These are phyloP conservation scores for Quercus wislizeni DNA, from an alignment of 306 rosid species.

Conservation along the genomic window DNA sequence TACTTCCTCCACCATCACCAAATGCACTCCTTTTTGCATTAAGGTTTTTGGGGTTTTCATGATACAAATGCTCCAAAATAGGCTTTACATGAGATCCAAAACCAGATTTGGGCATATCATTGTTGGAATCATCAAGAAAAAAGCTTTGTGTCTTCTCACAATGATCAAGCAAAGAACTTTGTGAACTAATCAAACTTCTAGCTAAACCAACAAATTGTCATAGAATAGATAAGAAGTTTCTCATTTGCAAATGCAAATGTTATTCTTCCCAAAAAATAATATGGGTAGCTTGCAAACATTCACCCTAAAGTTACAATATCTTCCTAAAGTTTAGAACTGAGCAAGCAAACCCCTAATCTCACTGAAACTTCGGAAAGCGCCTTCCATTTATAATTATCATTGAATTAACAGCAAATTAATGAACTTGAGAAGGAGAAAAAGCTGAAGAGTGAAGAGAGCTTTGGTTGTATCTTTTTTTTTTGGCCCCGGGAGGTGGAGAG, in stretches of 20 bases:
- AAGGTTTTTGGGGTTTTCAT: conserved; percentile 26
- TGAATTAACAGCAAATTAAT: too few relatives aligned
- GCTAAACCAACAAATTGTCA: conserved; percentile 27
- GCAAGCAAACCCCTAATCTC: too few relatives aligned
- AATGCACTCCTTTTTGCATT: conserved; percentile 27
- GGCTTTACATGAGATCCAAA: conserved; percentile 30
- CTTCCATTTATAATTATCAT: too few relatives aligned
- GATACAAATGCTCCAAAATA: conserved; percentile 24
- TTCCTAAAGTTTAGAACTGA: background rate
- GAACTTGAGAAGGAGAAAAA: too few relatives aligned
- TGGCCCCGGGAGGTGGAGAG: too few relatives aligned
- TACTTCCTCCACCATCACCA: conserved; percentile 9
- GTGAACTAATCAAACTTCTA: conserved; percentile 23
- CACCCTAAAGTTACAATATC: too few relatives aligned
- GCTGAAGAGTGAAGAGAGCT: background rate
- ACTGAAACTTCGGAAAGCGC: too few relatives aligned
- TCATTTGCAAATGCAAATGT: conserved; percentile 3
- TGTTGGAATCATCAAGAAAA: conserved; percentile 9
- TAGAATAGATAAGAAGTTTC: background rate
- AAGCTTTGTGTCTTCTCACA: conserved; percentile 9
- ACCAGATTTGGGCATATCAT: conserved; percentile 21
- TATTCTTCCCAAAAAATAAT: background rate
- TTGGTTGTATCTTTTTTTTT: too few relatives aligned
- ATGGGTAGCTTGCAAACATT: too few relatives aligned
- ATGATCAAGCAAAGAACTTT: conserved; percentile 33